These are phyloP conservation scores for Coemansia sp. DNA, from an alignment of 192 early-diverging fungal genomes.

Conservation along the genomic window DNA sequence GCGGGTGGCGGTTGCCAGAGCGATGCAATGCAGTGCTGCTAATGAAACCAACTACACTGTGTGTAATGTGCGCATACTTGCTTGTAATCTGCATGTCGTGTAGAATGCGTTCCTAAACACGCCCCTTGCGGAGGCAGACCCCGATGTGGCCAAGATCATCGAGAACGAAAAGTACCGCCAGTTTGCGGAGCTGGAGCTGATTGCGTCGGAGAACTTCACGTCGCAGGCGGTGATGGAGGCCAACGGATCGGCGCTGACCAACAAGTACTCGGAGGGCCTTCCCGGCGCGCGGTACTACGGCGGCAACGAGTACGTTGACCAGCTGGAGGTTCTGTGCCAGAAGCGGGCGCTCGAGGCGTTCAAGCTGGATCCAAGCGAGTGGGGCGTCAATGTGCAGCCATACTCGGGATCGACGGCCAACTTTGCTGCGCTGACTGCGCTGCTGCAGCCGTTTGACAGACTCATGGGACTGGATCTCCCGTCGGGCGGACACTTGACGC, in stretches of 20 bases:
- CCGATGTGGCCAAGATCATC: conserved; percentile 89
- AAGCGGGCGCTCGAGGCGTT: conserved; percentile 94
- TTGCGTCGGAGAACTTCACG: conserved; percentile 99
- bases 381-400: conserved; percentile 99
- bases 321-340: conserved; percentile 94
- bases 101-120: conserved; percentile 85
- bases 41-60: neutral
- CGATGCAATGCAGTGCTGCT: too few species aligned
- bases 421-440: conserved; percentile 95
- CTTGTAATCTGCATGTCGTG: neutral
- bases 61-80: neutral
- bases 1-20: neutral
- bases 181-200: conserved; percentile 97
- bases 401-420: conserved; percentile 99
- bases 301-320: conserved; percentile 98
- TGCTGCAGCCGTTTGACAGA: conserved; percentile 95
- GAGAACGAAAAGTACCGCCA: conserved; percentile 98
- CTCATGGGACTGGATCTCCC: conserved; percentile 99
- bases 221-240: conserved; percentile 99
- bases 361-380: conserved; percentile 79
- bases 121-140: conserved; percentile 87
- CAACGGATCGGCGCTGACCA: conserved; percentile 97
- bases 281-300: conserved; percentile 99
- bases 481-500: conserved; percentile 99
- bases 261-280: conserved; percentile 99